A percentile compares a stretch with the other conserved stretches of the same genome.
Conservation (phyloP, 2,329 filamentous ascomycete species). For the Parastagonospora nodorum region DNA sequence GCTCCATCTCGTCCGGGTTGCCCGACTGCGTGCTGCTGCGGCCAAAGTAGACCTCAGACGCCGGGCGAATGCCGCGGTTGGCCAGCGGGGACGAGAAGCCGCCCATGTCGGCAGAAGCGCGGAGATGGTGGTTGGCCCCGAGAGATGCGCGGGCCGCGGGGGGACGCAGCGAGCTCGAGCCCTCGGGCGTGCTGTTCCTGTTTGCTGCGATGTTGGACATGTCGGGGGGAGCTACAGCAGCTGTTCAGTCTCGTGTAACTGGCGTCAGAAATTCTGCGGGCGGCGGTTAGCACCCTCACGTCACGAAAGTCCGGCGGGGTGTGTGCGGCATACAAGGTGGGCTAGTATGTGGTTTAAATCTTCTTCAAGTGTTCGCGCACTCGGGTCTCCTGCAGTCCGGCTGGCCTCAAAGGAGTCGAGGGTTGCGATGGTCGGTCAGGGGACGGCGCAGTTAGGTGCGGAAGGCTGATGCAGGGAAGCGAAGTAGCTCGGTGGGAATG, state of each 20-base stretch:
- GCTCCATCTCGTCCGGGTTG: constrained; percentile 84
- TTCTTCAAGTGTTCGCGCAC: constrained; percentile 10
- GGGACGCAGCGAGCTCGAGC: constrained; percentile 80
- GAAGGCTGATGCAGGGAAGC: constrained; percentile 22
- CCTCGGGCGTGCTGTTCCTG: constrained; percentile 96
- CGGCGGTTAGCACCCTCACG: neutral
- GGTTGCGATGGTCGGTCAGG: constrained; percentile 19
- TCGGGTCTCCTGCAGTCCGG: constrained; percentile 37
- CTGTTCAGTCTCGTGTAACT: neutral
- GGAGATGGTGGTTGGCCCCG: constrained; percentile 81
- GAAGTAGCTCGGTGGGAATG: constrained; percentile 10
- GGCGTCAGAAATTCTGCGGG: constrained; percentile 1
- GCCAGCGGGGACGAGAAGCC: constrained; percentile 74
- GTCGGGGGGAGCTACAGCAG: constrained; percentile 17
- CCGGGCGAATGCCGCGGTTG: constrained; percentile 82
- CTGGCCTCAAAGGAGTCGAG: constrained; percentile 38
- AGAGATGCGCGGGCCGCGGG: constrained; percentile 76
- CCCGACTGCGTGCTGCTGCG: constrained; percentile 70
- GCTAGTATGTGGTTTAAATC: constrained; percentile 2
- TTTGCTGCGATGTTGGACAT: constrained; percentile 66
- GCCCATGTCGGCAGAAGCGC: constrained; percentile 95
- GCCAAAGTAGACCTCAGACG: constrained; percentile 90
- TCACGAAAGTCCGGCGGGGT: neutral
- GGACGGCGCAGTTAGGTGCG: constrained; percentile 9
- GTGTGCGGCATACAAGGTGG: constrained; percentile 10